Percentiles rank a stretch among this genome's conserved stretches.
Evolutionary conservation across 164 flowering plant genomes (phyloP).

Genomic region (Chimonanthus praecox): DNA sequence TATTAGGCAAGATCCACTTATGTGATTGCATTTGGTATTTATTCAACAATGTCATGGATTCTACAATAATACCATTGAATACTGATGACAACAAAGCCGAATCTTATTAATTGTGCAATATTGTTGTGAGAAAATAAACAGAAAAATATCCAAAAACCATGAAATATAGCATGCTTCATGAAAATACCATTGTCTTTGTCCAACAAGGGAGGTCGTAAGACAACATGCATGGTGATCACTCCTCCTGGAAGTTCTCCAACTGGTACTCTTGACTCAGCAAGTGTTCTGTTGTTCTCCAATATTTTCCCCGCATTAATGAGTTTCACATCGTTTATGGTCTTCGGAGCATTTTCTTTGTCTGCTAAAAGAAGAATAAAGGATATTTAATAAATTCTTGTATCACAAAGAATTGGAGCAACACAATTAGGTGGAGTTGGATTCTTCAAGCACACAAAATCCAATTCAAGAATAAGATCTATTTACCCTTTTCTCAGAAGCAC

Average conservation of each 20-base stretch:
- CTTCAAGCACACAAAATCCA: not conserved
- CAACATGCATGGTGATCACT: constrained; percentile 48
- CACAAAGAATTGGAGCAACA: too few species aligned
- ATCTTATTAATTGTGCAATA: too few species aligned
- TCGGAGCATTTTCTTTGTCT: constrained; percentile 44
- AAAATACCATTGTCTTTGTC: constrained; percentile 43
- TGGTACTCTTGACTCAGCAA: constrained; percentile 44
- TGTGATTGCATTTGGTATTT: too few species aligned
- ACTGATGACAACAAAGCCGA: too few species aligned
- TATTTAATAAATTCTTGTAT: too few species aligned
- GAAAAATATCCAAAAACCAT: not conserved
- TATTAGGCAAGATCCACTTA: too few species aligned
- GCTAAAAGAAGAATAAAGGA: not conserved
- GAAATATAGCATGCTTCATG: not conserved
- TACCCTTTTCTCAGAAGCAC: too few species aligned
- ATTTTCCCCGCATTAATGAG: constrained; percentile 56
- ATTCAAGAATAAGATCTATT: not conserved
- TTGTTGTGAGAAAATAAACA: not conserved
- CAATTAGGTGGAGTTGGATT: not conserved
- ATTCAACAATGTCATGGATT: too few species aligned
- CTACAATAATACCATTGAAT: too few species aligned
- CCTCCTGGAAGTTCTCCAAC: constrained; percentile 48
- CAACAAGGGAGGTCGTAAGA: constrained; percentile 37
- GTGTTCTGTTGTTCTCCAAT: constrained; percentile 58
- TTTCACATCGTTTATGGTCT: constrained; percentile 44